phyloP scores from a whole-genome alignment of 31 red algal species.

The Asparagopsis taxiformis region DNA sequence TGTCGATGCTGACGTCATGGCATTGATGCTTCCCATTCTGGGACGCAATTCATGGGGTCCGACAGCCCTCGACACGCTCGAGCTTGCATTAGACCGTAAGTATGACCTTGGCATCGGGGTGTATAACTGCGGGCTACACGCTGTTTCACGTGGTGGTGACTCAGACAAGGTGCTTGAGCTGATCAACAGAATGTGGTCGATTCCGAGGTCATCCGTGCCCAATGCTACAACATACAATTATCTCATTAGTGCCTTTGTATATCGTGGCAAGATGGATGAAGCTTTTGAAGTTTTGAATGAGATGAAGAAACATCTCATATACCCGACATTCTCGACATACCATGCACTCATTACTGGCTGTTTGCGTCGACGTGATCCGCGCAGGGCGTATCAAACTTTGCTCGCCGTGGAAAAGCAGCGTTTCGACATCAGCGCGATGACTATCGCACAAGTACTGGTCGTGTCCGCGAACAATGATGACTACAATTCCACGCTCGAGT shows the following conservation, averaged over 20 bases:
- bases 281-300: slow-evolving; percentile 70
- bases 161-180: slow-evolving; percentile 9
- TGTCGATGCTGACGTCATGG: slow-evolving; percentile 23
- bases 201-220: slow-evolving; percentile 20
- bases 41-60: slow-evolving; percentile 43
- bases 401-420: slow-evolving; percentile 58
- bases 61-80: slow-evolving; percentile 39
- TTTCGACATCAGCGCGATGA: slow-evolving; percentile 64
- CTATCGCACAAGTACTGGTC: slow-evolving; percentile 58
- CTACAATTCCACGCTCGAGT: slow-evolving; percentile 21
- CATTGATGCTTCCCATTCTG: slow-evolving; percentile 44
- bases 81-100: slow-evolving; percentile 22
- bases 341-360: slow-evolving; percentile 66
- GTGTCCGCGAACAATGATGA: slow-evolving; percentile 48
- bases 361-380: slow-evolving; percentile 51
- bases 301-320: slow-evolving; percentile 68
- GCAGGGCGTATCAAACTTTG: slow-evolving; percentile 49
- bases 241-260: slow-evolving; percentile 53
- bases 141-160: slow-evolving; percentile 34
- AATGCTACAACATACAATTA: slow-evolving; percentile 65
- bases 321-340: slow-evolving; percentile 64
- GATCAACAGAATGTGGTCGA: slow-evolving; percentile 40
- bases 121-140: slow-evolving; percentile 57
- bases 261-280: slow-evolving; percentile 35
- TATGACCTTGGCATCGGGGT: slow-evolving; percentile 37